Base-by-base conservation (phyloP, 2,329 filamentous ascomycete genomes). In the Pleomassaria siparia region DNA sequence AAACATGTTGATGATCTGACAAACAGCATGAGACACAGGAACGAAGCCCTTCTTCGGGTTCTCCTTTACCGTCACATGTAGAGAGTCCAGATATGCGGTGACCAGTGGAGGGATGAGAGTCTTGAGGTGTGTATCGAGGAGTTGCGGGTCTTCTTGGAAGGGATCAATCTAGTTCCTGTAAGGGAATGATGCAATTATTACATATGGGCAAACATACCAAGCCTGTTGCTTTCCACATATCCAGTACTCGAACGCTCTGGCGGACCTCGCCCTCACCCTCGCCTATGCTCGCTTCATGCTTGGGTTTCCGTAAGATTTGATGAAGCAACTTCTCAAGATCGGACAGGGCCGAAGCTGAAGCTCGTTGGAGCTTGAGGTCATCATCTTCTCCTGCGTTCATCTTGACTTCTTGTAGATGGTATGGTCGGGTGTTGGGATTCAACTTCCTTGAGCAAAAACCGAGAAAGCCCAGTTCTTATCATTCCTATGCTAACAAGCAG, bases 61-160 rank as follows among this genome's bases (percentile, higher is more conserved):
- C 13, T 54, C 51, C 37, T 24, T 48, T 10, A 50, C 28, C 63
- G 70, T 16, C 60, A 52, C 20, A 45, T 76, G 74, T 8, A 91
- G 73, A 60, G 83, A 84, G 44, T 83, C 81, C 16, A 96, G 74
- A 61, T 92, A 95, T 15, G 88, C 86, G 61, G 86, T 80, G 21
- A 89, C 84, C 28, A 97, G 77, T 32, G 82, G 75, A 20, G 89
- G 86, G 41, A 97, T 77, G 70, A 95, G 84, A 54, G 74, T 80
- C 42, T 87, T 84, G 33, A 99, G 79, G 69, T 92, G 82, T 9
- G 89, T 83, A 72, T 99, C 94, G 21, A 99, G 81, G 30, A 97
- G 80, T 69, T 99, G 94, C 15, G 94, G 94, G 56, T 95, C 86
- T 76, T 96, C 91, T 77, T 97, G 92, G 59, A 97, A 99, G 2